phyloP scores from a whole-genome alignment of 2,329 filamentous ascomycete species.

The Neopestalotiopsis sp. region DNA sequence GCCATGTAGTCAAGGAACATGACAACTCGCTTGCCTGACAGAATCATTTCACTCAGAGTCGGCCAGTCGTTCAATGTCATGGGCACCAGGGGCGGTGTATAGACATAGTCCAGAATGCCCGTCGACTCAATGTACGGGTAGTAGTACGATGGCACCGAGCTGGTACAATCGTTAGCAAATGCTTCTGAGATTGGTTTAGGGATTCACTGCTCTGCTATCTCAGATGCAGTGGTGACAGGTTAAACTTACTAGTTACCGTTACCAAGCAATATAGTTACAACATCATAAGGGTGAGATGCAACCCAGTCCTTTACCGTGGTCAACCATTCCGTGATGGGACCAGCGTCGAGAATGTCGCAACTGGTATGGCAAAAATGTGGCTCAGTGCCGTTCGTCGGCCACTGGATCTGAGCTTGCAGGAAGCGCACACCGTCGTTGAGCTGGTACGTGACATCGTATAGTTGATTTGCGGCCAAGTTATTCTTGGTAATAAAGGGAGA shows the following conservation, averaged over 20 bases:
- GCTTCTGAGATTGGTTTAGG: no score
- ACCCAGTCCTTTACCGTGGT: slow-evolving; percentile 75
- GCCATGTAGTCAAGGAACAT: slow-evolving; percentile 87
- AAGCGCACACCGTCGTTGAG: slow-evolving; percentile 77
- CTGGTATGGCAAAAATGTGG: slow-evolving; percentile 85
- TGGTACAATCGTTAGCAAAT: slow-evolving; percentile 16
- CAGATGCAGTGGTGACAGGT: not conserved
- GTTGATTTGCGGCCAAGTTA: slow-evolving; percentile 79
- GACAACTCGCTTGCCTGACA: slow-evolving; percentile 72
- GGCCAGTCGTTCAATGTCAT: slow-evolving; percentile 83
- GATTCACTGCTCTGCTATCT: not conserved
- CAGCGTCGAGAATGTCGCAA: slow-evolving; percentile 82
- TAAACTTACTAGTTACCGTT: slow-evolving; percentile 72
- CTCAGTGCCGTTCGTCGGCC: slow-evolving; percentile 50
- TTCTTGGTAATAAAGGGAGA: slow-evolving; percentile 75
- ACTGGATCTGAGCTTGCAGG: slow-evolving; percentile 68
- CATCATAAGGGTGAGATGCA: slow-evolving; percentile 77
- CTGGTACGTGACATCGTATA: slow-evolving; percentile 69
- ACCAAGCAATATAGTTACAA: slow-evolving; percentile 84
- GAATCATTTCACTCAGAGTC: slow-evolving; percentile 77
- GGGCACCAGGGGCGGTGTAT: slow-evolving; percentile 71
- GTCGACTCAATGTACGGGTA: slow-evolving; percentile 71
- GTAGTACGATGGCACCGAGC: slow-evolving; percentile 65
- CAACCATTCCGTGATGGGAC: slow-evolving; percentile 78
- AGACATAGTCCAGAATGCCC: slow-evolving; percentile 75